A percentile compares a stretch with the other conserved stretches of the same genome.
phyloP scores from a whole-genome alignment of 768 basidiomycete species.

The Baorangia bicolor region DNA sequence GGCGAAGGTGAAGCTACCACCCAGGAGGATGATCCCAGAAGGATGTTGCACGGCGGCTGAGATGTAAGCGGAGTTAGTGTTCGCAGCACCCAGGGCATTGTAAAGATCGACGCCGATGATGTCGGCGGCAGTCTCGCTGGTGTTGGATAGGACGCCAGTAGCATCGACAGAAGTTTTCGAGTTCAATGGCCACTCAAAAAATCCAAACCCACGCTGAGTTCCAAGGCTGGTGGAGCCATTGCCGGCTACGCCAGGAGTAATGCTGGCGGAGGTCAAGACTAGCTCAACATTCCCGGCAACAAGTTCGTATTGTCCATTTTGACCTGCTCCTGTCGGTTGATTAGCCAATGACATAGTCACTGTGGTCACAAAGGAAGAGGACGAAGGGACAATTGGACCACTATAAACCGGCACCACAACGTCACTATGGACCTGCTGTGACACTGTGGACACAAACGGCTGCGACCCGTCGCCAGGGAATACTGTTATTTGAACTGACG shows the following conservation, averaged over 20 bases:
- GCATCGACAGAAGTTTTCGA: constrained; percentile 50
- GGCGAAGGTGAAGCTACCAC: constrained; percentile 69
- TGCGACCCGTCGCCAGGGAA: constrained; percentile 69
- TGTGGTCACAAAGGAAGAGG: constrained; percentile 67
- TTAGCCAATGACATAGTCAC: constrained; percentile 74
- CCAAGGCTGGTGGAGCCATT: constrained; percentile 33
- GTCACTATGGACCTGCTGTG: constrained; percentile 71
- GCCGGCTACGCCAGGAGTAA: constrained; percentile 33
- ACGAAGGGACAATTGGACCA: constrained; percentile 78
- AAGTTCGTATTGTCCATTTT: constrained; percentile 69
- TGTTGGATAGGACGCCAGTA: constrained; percentile 60
- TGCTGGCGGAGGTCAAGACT: constrained; percentile 61
- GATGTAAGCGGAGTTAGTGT: constrained; percentile 39
- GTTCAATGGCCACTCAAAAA: constrained; percentile 82
- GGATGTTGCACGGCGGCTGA: constrained; percentile 63
- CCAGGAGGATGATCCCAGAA: constrained; percentile 67
- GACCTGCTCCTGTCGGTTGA: constrained; percentile 59
- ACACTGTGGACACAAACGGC: constrained; percentile 68
- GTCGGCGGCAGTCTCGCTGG: constrained; percentile 69
- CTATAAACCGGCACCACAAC: constrained; percentile 64
- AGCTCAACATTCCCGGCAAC: constrained; percentile 89
- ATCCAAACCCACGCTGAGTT: constrained; percentile 65
- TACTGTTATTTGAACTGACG: constrained; percentile 78
- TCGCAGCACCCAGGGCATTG: constrained; percentile 52
- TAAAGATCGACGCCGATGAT: constrained; percentile 59